phyloP scores from a whole-genome alignment of 495 filamentous ascomycete genomes.

The Tuber umbilicatum region DNA sequence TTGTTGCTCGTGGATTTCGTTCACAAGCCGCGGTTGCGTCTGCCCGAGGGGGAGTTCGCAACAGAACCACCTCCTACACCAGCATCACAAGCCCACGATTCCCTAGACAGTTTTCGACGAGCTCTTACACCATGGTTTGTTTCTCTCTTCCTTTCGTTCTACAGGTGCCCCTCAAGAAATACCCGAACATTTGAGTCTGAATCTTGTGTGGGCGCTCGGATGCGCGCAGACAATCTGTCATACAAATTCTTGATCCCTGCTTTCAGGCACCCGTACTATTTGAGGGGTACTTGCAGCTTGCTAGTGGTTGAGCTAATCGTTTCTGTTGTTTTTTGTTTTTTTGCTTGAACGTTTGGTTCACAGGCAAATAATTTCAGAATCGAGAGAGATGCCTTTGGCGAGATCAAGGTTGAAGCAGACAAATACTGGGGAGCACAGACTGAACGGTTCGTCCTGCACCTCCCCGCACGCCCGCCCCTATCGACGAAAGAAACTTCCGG shows the following conservation, averaged over 20 bases:
- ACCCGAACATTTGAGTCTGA: too few species aligned
- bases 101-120: slow-evolving; percentile 31
- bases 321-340: not conserved
- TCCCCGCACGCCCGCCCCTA: not conserved
- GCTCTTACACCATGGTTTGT: slow-evolving; percentile 32
- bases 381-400: slow-evolving; percentile 96
- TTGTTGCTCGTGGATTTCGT: not conserved
- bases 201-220: too few species aligned
- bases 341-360: slow-evolving; percentile 37
- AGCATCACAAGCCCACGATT: slow-evolving; percentile 8
- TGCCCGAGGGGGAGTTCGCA: not conserved
- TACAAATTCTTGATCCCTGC: too few species aligned
- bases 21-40: slow-evolving; percentile 6
- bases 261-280: too few species aligned
- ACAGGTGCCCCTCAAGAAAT: too few species aligned
- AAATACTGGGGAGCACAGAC: slow-evolving; percentile 99
- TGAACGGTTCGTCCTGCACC: slow-evolving; percentile 58
- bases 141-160: not conserved
- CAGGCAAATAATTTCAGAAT: slow-evolving; percentile 54
- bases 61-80: slow-evolving; percentile 9
- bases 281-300: too few species aligned
- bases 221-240: too few species aligned
- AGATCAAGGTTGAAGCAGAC: slow-evolving; percentile 82
- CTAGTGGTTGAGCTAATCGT: not conserved
- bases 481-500: not conserved